Base-by-base conservation (phyloP, 2,329 filamentous ascomycete species). In the Thyridium curvatum region DNA sequence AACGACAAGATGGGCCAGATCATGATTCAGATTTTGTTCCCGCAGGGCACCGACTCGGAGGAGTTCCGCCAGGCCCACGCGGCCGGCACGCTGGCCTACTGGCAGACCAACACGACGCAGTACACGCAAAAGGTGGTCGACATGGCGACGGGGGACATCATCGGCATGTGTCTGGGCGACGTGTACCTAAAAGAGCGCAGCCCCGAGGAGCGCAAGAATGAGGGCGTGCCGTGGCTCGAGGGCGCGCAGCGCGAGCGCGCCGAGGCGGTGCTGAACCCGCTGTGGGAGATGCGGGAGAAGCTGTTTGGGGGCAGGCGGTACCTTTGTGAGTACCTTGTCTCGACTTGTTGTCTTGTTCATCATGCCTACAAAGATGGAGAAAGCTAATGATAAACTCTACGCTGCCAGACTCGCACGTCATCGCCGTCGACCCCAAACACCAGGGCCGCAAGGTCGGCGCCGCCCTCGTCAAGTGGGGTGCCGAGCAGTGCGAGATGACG, bases 101-200 rank as follows among this genome's bases (percentile, higher is more conserved):
- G 60, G 58, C 55, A 65, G 37, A 58, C 52, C 12, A 60, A 52
- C 41, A 50, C 56, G 12, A 52, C 53, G 14, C 68, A 71, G 41
- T 68, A 71, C 49, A 72, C 67, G 5, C 54, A 65, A 43, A 72
- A 72, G 52, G 68, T 61, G 35, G 55, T 71, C 18, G 68, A 73
- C 45, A 60, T 57, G 7, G 55, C 57, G 4, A 65, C 59, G 1
- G 60, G 61, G 12, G 58, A 64, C 21, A 61, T 71, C 29, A 55
- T 69, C 16, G 69, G 68, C 35, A 71, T 72, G 62, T 66, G 59
- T 3, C 56, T 72, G 14, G 64, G 60, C 46, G 65, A 73, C 41
- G 54, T 66, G 6, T 67, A 65, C 45, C 41, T 67, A 37, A 44
- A 48, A 16, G 51, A 59, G 47, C 51, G 62, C 17, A 53, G 55